Evolutionary conservation across 257 asterid genomes (phyloP), one percentile per base, ranked within the genome.

Genomic region (Voacanga thouarsii): DNA sequence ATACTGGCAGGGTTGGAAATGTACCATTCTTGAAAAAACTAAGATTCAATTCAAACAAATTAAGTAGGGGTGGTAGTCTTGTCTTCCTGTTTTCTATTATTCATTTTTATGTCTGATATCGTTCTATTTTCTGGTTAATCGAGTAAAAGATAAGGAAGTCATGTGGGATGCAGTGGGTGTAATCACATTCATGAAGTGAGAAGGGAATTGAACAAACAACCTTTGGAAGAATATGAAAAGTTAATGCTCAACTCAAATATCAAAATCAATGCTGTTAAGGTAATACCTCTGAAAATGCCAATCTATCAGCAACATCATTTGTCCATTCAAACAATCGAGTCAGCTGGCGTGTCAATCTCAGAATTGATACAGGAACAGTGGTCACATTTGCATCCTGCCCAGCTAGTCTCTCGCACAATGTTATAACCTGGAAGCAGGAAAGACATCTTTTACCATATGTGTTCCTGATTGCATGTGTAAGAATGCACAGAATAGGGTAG

Each of bases 381-480:
- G 99, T 95, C 75, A 95, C 98, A 56, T 95, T 95, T 72, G 99
- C 98, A 92, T 95, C 99, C 88, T 95, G 98, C 74, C 98, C 99
- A 23, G 99, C 98, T 78, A 95, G 97, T 88, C 99, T 90, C 90
- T 95, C 99, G 44, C 99, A 95, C 88, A 95, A 84, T 75, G 98
- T 89, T 82, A 95, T 93, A 83, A 95, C 99, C 99, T 92, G 91
- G 79, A 84, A 81, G 65, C 56, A 82, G 75, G 50, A n/a, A 65
- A 43, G 44, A 19, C 55, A 4, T 15, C 57, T 33, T 3, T 66
- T 28, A 12, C 26, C 64, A 71, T 72, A 12, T 19, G 7, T 15
- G 5, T 18, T 37, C 21, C 45, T 8, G 24, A 14, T 19, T 41
- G 24, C 14, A 24, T 47, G 39, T 47, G 14, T 11, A 39, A 66